These are phyloP conservation scores for Barnettozyma siamensis DNA, from an alignment of 805 yeast species.

Conservation along the genomic window DNA sequence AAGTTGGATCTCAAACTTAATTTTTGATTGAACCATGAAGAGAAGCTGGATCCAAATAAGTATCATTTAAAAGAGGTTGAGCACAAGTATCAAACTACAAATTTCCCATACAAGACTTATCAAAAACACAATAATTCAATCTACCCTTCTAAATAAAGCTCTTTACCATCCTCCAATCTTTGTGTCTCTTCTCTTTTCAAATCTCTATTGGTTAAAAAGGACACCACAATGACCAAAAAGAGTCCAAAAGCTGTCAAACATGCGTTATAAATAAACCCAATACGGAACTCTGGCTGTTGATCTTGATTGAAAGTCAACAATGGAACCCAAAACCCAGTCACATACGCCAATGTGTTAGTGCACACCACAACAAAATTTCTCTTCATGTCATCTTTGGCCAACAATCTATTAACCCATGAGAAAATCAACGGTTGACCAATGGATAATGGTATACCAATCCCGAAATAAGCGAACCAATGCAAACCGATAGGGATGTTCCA, in stretches of 20 bases:
- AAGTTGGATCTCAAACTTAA: no score
- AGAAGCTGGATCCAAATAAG: no score
- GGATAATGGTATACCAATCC: conserved; percentile 41
- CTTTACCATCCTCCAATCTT: neutral
- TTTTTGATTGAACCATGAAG: no score
- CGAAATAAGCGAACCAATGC: conserved; percentile 46
- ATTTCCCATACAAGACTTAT: no score
- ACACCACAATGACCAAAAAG: neutral
- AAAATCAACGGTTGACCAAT: conserved; percentile 54
- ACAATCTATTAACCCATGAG: conserved; percentile 48
- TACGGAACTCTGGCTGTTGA: conserved; percentile 32
- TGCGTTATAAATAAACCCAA: conserved; percentile 36
- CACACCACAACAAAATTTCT: conserved; percentile 33
- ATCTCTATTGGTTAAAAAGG: conserved; percentile 2
- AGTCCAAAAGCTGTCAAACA: conserved; percentile 4
- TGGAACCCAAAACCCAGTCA: conserved; percentile 37
- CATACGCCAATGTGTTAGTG: conserved; percentile 39
- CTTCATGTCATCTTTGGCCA: conserved; percentile 30
- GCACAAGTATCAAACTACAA: no score
- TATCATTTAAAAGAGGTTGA: no score
- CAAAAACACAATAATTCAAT: no score
- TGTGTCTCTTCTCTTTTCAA: neutral
- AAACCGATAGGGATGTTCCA: conserved; percentile 46
- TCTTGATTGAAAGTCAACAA: conserved; percentile 35
- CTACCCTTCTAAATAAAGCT: neutral